Percentiles rank a stretch among this genome's conserved stretches.
phyloP scores from a whole-genome alignment of 495 filamentous ascomycete genomes.

The Aspergillus mulundensis region DNA sequence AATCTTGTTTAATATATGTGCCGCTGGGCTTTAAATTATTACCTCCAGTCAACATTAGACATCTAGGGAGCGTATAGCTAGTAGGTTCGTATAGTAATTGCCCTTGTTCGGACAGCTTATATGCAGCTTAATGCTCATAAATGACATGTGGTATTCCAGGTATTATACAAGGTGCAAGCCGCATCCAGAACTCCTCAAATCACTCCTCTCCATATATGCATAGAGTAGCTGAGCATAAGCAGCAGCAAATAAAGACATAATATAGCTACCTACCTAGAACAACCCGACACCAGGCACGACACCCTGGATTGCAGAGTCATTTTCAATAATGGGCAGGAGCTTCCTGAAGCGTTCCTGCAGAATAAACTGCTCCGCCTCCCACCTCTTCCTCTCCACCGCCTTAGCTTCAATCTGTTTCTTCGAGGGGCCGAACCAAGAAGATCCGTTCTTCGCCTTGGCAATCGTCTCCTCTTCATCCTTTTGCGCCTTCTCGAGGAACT shows the following conservation, averaged over 20 bases:
- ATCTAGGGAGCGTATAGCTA: no score
- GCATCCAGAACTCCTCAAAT: not conserved
- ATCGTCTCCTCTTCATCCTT: slow-evolving; percentile 34
- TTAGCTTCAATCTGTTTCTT: slow-evolving; percentile 26
- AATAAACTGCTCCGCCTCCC: slow-evolving; percentile 38
- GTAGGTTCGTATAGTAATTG: no score
- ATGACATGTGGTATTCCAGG: not conserved
- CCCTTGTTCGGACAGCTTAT: not conserved
- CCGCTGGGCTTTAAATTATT: not conserved
- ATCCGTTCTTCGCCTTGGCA: slow-evolving; percentile 30
- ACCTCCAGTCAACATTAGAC: no score
- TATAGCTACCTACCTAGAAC: slow-evolving; percentile 13
- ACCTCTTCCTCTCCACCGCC: slow-evolving; percentile 29
- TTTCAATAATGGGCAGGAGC: slow-evolving; percentile 31
- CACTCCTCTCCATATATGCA: slow-evolving; percentile 2
- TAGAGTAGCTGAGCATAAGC: not conserved
- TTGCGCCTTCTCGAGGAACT: slow-evolving; percentile 50
- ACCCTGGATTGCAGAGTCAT: slow-evolving; percentile 27
- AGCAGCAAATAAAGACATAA: not conserved
- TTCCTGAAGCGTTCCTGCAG: slow-evolving; percentile 37
- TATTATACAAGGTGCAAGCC: not conserved
- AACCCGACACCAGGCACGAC: slow-evolving; percentile 34
- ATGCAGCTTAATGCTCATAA: not conserved
- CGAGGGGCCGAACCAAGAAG: slow-evolving; percentile 48
- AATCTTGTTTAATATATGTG: not conserved